A percentile compares a stretch with the other conserved stretches of the same genome.
phyloP scores from a whole-genome alignment of 148 eudicot genomes.

The Vaccinium corymbosum region DNA sequence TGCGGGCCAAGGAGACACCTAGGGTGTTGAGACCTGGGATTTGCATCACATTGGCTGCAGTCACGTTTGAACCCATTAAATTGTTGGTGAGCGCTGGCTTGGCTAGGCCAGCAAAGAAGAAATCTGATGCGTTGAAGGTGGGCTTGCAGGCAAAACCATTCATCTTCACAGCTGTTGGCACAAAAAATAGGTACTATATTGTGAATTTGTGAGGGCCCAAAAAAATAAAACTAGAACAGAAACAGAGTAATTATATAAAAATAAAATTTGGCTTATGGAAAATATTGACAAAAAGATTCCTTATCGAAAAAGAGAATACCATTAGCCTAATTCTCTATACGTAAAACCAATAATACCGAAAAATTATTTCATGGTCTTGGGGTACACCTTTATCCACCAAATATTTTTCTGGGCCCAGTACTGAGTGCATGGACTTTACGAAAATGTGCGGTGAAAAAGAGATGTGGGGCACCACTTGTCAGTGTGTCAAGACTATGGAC shows the following conservation, averaged over 20 bases:
- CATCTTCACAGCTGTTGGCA: conserved; percentile 23
- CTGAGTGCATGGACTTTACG: no score
- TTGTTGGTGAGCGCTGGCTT: conserved; percentile 35
- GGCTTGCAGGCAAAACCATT: conserved; percentile 41
- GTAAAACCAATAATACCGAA: not conserved
- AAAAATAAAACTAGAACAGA: not conserved
- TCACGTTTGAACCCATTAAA: conserved; percentile 28
- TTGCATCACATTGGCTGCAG: conserved; percentile 33
- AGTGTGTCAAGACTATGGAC: no score
- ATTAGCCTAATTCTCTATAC: not conserved
- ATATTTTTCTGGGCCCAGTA: no score
- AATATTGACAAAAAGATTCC: not conserved
- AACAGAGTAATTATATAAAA: not conserved
- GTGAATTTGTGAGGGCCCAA: not conserved
- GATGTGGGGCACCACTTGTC: no score
- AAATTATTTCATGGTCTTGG: no score
- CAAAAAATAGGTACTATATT: not conserved
- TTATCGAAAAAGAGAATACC: no score
- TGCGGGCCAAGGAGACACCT: conserved; percentile 40
- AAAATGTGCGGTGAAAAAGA: no score
- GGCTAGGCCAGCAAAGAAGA: conserved; percentile 31
- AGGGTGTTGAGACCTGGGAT: conserved; percentile 52
- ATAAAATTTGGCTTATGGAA: not conserved
- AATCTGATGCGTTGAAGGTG: conserved; percentile 23
- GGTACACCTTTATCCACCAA: no score